Conservation (phyloP, 331 rosid species). For the Malus hybrid region DNA sequence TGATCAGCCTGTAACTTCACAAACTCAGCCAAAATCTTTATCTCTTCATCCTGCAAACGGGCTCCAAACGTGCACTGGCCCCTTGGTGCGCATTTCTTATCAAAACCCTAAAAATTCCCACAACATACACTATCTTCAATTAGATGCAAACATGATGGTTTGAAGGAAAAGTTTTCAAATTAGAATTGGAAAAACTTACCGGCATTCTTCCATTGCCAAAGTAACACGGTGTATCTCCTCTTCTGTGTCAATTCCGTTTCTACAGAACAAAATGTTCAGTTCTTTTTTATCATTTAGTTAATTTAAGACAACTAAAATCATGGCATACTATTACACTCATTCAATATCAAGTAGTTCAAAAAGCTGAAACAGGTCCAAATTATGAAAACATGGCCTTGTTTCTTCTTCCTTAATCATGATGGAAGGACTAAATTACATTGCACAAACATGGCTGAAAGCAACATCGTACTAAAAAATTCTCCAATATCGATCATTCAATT, state of each 20-base stretch:
- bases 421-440: neutral
- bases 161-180: neutral
- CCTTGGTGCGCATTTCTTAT: conserved; percentile 72
- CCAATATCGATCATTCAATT: neutral
- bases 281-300: neutral
- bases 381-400: neutral
- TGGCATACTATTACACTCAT: neutral
- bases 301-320: neutral
- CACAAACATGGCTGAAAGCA: neutral
- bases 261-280: conserved; percentile 14
- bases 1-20: conserved; percentile 84
- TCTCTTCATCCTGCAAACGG: conserved; percentile 82
- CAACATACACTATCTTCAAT: neutral
- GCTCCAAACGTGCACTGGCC: conserved; percentile 97
- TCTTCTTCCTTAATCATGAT: neutral
- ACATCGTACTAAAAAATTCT: neutral
- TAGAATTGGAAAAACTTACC: conserved; percentile 27
- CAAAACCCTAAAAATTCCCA: conserved; percentile 58
- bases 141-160: neutral
- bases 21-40: conserved; percentile 74
- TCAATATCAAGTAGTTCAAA: neutral
- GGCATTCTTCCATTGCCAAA: conserved; percentile 83
- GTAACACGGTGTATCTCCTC: conserved; percentile 66
- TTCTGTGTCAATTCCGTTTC: conserved; percentile 82
- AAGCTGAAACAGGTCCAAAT: neutral